Percentiles rank a stretch among this genome's conserved stretches.
Conservation (phyloP, 805 yeast species). For the Kazachstania viticola region DNA sequence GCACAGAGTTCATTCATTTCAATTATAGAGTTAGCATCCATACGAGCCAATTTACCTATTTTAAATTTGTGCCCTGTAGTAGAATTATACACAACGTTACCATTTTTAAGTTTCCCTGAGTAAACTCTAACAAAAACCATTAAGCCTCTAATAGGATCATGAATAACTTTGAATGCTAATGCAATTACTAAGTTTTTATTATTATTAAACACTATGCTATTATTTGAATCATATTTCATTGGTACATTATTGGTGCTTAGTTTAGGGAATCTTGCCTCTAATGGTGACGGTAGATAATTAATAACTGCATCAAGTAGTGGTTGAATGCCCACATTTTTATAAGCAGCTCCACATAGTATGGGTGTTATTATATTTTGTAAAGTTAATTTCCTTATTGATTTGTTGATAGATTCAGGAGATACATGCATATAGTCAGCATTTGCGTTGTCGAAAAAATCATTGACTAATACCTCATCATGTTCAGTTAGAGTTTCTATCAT, state of each 20-base stretch:
- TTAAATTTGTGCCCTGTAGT: constrained; percentile 56
- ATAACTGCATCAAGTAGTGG: constrained; percentile 80
- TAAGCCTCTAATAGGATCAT: constrained; percentile 72
- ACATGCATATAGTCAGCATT: constrained; percentile 53
- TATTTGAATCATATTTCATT: constrained; percentile 28
- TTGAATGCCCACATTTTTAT: constrained; percentile 87
- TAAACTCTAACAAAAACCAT: constrained; percentile 81
- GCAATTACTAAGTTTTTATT: constrained; percentile 60
- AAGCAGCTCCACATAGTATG: constrained; percentile 86
- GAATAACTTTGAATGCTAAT: constrained; percentile 82
- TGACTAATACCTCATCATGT: constrained; percentile 64
- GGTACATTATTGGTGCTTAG: constrained; percentile 26
- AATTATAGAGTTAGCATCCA: constrained; percentile 82
- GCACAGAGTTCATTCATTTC: constrained; percentile 51
- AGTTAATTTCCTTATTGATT: constrained; percentile 56
- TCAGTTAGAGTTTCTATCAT: constrained; percentile 78
- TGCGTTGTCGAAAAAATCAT: constrained; percentile 64
- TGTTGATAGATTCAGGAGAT: constrained; percentile 39
- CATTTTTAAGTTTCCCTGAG: constrained; percentile 60
- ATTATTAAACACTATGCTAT: constrained; percentile 42
- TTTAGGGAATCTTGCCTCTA: constrained; percentile 49
- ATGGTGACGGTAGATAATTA: constrained; percentile 72
- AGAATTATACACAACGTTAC: constrained; percentile 54
- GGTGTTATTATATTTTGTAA: constrained; percentile 52
- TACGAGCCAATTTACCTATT: constrained; percentile 56